A percentile compares a stretch with the other conserved stretches of the same genome.
These are phyloP conservation scores for Cytospora mali DNA, from an alignment of 2,329 filamentous ascomycete genomes.

Conservation along the genomic window DNA sequence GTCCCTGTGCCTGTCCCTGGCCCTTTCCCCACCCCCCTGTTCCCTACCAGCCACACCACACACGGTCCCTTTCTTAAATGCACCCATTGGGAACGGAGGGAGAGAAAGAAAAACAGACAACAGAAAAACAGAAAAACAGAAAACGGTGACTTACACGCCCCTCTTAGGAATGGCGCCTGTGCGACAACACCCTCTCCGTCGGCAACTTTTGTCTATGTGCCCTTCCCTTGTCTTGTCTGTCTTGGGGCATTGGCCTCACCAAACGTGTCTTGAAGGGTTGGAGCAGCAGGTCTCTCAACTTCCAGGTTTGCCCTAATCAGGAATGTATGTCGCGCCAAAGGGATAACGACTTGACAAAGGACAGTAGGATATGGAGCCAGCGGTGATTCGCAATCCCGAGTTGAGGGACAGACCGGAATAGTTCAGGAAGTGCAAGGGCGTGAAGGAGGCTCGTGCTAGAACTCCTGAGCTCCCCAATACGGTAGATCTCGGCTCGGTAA, in stretches of 20 bases:
- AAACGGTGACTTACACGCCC: constrained; percentile 28
- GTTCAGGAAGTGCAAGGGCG: constrained; percentile 7
- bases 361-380: constrained; percentile 2
- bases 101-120: no score
- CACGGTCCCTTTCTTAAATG: constrained; percentile 21
- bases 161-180: constrained; percentile 5
- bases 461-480: constrained; percentile 8
- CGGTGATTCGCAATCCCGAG: constrained; percentile 21
- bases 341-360: background rate
- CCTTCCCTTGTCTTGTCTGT: background rate
- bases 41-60: constrained; percentile 16
- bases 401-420: constrained; percentile 11
- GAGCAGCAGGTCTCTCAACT: background rate
- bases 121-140: no score
- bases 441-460: constrained; percentile 3
- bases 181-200: no score
- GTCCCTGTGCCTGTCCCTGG: background rate
- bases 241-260: background rate
- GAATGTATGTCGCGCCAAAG: background rate
- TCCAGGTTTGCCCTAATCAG: background rate
- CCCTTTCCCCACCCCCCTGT: constrained; percentile 1
- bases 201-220: background rate
- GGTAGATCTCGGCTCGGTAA: constrained; percentile 28
- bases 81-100: constrained; percentile 13
- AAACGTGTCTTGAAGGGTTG: background rate